A percentile compares a stretch with the other conserved stretches of the same genome.
Conservation (phyloP, 2,329 filamentous ascomycete genomes). For the Exophiala phaeomuriformis region DNA sequence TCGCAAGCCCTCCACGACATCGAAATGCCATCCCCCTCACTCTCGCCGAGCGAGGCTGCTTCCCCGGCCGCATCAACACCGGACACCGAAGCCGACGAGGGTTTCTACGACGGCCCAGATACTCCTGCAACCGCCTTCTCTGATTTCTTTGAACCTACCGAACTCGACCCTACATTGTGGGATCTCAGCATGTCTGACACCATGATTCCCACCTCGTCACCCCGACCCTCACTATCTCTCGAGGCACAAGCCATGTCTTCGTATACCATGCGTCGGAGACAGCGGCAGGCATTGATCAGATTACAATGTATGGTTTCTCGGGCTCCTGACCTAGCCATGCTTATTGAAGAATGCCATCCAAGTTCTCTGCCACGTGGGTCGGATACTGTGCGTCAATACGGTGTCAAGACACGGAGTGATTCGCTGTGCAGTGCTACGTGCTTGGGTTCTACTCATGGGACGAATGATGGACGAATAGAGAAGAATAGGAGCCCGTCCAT, state of each 20-base stretch:
- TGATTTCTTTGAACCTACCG: constrained; percentile 15
- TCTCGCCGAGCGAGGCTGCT: constrained; percentile 6
- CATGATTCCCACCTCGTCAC: constrained; percentile 23
- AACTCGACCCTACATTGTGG: constrained; percentile 26
- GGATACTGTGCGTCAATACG: constrained; percentile 11
- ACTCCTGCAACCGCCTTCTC: constrained; percentile 22
- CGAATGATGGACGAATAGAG: constrained; percentile 17
- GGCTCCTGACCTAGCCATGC: constrained; percentile 27
- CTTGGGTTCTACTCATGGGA: neutral
- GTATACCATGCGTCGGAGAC: constrained; percentile 23
- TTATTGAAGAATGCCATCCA: constrained; percentile 28
- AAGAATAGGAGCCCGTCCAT: constrained; percentile 17
- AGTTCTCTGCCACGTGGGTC: constrained; percentile 24
- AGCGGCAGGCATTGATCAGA: constrained; percentile 26
- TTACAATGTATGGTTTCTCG: constrained; percentile 26
- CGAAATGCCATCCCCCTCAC: constrained; percentile 17
- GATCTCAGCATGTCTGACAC: constrained; percentile 25
- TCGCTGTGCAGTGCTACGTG: constrained; percentile 13
- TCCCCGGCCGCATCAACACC: constrained; percentile 16
- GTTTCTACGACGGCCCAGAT: constrained; percentile 25
- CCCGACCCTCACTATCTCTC: constrained; percentile 26
- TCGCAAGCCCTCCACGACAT: constrained; percentile 23
- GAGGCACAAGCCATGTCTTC: constrained; percentile 26
- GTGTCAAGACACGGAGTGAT: constrained; percentile 13
- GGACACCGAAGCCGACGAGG: constrained; percentile 23